A percentile compares a stretch with the other conserved stretches of the same genome.
Conservation (phyloP, 2,329 filamentous ascomycete genomes). For the Colletotrichum costaricense region DNA sequence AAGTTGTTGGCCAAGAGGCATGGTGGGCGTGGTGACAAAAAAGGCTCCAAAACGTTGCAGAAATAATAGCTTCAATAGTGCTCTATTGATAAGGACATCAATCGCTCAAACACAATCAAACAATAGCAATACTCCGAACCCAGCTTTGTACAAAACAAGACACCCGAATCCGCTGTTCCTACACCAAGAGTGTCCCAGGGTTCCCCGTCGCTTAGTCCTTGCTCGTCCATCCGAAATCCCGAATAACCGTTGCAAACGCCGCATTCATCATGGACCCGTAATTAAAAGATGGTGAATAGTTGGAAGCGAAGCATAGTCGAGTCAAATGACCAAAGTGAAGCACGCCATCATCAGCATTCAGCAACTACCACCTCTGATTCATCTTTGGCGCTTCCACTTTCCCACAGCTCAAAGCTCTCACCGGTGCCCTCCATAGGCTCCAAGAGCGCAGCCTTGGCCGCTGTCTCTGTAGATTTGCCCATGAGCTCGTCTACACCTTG, state of each 20-base stretch:
- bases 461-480: conserved; percentile 47
- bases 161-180: conserved; percentile 10
- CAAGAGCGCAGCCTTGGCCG: conserved; percentile 59
- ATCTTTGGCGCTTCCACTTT: conserved; percentile 74
- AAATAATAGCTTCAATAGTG: not conserved
- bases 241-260: conserved; percentile 25
- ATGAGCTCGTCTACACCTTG: conserved; percentile 51
- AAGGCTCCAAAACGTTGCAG: not conserved
- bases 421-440: conserved; percentile 68
- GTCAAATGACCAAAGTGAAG: conserved; percentile 5
- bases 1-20: not conserved
- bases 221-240: conserved; percentile 10
- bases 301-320: conserved; percentile 27
- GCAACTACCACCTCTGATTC: conserved; percentile 53
- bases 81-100: conserved; percentile 30
- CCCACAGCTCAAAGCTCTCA: conserved; percentile 76
- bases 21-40: not conserved
- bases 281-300: conserved; percentile 36
- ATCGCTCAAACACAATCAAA: conserved; percentile 6
- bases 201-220: conserved; percentile 12
- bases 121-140: conserved; percentile 22
- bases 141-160: conserved; percentile 17
- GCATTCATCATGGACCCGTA: conserved; percentile 31
- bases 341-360: conserved; percentile 40
- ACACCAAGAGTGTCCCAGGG: conserved; percentile 9